Evolutionary conservation across 1,284 basidiomycete genomes (phyloP).

Genomic region (Veloboletus limbatus): DNA sequence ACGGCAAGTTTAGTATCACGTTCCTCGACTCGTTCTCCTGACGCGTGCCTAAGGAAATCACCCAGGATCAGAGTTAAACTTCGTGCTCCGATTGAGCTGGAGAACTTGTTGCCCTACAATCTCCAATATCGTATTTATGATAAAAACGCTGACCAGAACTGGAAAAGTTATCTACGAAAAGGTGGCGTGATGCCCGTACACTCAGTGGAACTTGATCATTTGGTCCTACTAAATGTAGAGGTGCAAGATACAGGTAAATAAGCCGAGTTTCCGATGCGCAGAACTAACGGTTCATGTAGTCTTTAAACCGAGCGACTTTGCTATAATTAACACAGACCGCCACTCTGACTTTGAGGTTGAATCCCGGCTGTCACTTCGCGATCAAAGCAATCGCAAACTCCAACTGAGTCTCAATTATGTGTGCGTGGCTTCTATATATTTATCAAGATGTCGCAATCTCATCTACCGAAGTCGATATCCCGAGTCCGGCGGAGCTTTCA

Average conservation of each 20-base stretch:
- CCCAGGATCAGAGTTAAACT: conserved; percentile 85
- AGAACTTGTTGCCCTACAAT: conserved; percentile 96
- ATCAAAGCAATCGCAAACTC: conserved; percentile 76
- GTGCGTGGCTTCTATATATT: conserved; percentile 44
- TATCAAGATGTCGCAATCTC: conserved; percentile 1
- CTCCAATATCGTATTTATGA: conserved; percentile 96
- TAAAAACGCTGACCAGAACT: conserved; percentile 90
- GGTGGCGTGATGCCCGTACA: conserved; percentile 97
- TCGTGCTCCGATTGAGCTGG: conserved; percentile 94
- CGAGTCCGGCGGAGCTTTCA: conserved; percentile 96
- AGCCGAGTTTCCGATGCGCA: not conserved
- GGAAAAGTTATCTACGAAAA: conserved; percentile 89
- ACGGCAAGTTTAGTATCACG: conserved; percentile 42
- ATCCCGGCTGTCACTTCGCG: conserved; percentile 68
- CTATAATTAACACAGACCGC: conserved; percentile 95
- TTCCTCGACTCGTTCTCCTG: not conserved
- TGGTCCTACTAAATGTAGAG: conserved; percentile 89
- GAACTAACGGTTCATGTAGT: conserved; percentile 40
- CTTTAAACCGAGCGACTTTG: conserved; percentile 97
- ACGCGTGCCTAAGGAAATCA: conserved; percentile 57
- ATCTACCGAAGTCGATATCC: conserved; percentile 64
- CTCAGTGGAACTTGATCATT: conserved; percentile 91
- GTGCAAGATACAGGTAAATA: conserved; percentile 83
- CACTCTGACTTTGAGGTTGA: conserved; percentile 90
- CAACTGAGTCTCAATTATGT: conserved; percentile 86